A percentile compares a stretch with the other conserved stretches of the same genome.
phyloP scores from a whole-genome alignment of 441 rosid species.

The Macaranga tanarius region DNA sequence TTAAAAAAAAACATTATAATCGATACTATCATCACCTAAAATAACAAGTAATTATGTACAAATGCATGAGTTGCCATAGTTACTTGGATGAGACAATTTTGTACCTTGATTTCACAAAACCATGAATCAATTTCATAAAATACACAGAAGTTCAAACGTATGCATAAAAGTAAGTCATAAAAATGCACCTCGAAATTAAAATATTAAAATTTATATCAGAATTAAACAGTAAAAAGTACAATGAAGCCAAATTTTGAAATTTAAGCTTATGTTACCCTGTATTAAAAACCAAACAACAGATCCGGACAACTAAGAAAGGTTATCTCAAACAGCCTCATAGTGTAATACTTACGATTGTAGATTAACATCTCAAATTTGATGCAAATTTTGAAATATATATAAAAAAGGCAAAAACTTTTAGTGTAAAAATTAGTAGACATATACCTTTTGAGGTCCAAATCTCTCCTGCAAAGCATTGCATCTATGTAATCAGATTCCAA shows the following conservation, averaged over 20 bases:
- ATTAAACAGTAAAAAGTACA: too few species aligned
- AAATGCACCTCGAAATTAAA: not conserved
- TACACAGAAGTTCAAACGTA: not conserved
- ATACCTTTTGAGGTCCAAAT: slow-evolving; percentile 60
- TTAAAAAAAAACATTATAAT: not conserved
- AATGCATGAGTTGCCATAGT: not conserved
- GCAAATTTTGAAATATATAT: not conserved
- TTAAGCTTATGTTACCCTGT: too few species aligned
- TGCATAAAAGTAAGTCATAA: not conserved
- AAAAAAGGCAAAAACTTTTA: not conserved
- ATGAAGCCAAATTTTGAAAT: too few species aligned
- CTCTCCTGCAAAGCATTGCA: slow-evolving; percentile 48
- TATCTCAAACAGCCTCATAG: too few species aligned
- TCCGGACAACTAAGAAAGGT: too few species aligned
- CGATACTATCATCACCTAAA: not conserved
- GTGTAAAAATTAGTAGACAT: slow-evolving; percentile 4
- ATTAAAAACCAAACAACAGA: too few species aligned
- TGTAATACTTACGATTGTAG: not conserved
- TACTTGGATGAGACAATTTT: not conserved
- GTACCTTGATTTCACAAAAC: not conserved
- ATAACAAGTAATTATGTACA: not conserved
- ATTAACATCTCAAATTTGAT: not conserved
- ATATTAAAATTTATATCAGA: not conserved
- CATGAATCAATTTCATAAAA: not conserved
- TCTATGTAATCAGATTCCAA: slow-evolving; percentile 44